These are phyloP conservation scores for Tetrahymena borealis DNA, from an alignment of 73 alveolate genomes.

Conservation along the genomic window DNA sequence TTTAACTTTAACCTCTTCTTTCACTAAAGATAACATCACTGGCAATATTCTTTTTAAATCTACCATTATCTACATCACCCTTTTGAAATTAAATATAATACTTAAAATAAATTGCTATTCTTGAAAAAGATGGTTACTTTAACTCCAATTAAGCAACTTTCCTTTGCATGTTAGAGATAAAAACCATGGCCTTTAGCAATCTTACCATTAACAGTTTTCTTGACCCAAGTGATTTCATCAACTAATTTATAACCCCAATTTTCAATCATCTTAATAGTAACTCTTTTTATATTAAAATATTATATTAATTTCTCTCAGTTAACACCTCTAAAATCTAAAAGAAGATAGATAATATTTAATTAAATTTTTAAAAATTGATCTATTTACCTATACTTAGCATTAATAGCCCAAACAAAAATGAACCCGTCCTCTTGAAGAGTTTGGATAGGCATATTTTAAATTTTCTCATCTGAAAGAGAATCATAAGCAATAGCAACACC, in stretches of 20 bases:
- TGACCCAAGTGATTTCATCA: conserved; percentile 84
- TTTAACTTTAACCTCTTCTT: conserved; percentile 70
- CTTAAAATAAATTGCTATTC: neutral
- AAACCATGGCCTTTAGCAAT: conserved; percentile 81
- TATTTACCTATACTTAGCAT: conserved; percentile 59
- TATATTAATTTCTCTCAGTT: neutral
- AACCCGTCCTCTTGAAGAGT: conserved; percentile 62
- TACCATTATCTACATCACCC: conserved; percentile 6
- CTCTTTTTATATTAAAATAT: neutral
- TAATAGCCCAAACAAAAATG: conserved; percentile 65
- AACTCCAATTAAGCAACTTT: conserved; percentile 78
- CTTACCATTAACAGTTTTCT: conserved; percentile 67
- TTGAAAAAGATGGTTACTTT: conserved; percentile 44
- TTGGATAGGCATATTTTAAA: conserved; percentile 51
- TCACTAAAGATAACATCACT: conserved; percentile 67
- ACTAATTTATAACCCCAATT: conserved; percentile 66
- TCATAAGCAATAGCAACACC: conserved; percentile 82
- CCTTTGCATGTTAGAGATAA: conserved; percentile 79
- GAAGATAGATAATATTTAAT: too few relatives aligned
- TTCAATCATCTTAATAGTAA: conserved; percentile 58
- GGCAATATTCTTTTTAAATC: conserved; percentile 19
- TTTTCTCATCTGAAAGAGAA: conserved; percentile 59
- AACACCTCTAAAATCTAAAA: too few relatives aligned
- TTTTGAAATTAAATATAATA: neutral
- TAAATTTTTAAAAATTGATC: too few relatives aligned